These are phyloP conservation scores for Hanseniaspora meyeri DNA, from an alignment of 805 yeast genomes.

Conservation along the genomic window DNA sequence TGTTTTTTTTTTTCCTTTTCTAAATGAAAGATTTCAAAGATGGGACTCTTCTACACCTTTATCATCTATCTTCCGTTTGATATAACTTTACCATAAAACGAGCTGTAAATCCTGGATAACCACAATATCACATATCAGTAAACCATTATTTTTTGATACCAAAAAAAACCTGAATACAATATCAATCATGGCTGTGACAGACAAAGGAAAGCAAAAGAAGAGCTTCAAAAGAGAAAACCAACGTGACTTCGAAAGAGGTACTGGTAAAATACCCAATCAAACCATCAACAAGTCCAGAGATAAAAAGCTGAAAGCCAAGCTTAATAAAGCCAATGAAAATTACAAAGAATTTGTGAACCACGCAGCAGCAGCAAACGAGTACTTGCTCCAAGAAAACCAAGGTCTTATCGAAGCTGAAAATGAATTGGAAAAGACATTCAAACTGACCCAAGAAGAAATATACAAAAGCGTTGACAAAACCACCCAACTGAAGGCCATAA, in stretches of 20 bases:
- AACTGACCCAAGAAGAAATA: constrained; percentile 72
- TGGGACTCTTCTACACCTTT: too few relatives aligned
- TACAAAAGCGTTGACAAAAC: constrained; percentile 59
- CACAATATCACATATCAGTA: too few relatives aligned
- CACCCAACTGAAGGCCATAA: constrained; percentile 64
- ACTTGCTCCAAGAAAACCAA: constrained; percentile 66
- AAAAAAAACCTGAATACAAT: too few relatives aligned
- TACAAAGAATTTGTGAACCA: constrained; percentile 67
- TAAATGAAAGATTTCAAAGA: too few relatives aligned
- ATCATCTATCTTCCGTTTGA: too few relatives aligned
- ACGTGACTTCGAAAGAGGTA: constrained; percentile 26
- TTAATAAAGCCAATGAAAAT: constrained; percentile 56
- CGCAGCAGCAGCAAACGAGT: constrained; percentile 70
- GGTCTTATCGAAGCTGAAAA: constrained; percentile 88
- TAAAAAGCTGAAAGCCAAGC: constrained; percentile 48
- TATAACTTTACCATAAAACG: too few relatives aligned
- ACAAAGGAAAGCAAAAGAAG: not conserved
- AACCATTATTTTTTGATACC: not conserved
- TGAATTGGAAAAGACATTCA: constrained; percentile 82
- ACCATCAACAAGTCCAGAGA: constrained; percentile 34
- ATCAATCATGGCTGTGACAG: not conserved
- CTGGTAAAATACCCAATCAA: constrained; percentile 13
- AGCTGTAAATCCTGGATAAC: too few relatives aligned
- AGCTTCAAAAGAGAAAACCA: constrained; percentile 23
- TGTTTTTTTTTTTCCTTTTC: not conserved